Base-by-base conservation (phyloP, 2,329 filamentous ascomycete species). In the Helminthosporium solani region DNA sequence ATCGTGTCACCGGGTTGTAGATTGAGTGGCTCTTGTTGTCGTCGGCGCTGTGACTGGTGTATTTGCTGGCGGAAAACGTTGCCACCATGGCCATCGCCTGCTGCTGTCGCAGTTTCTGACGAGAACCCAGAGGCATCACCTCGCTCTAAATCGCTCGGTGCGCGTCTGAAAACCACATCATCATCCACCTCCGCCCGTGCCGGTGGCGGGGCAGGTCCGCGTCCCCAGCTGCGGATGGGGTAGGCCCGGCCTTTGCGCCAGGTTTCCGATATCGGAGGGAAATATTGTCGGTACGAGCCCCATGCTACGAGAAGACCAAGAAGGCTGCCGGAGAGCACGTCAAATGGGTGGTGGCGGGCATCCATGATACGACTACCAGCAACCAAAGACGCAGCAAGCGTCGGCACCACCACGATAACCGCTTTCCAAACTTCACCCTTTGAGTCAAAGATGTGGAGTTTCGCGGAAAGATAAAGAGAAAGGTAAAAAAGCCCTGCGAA, bases 321-420 rank as follows among this genome's bases (percentile, higher is more conserved):
- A 8, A 77, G 52, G 1, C 75, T 78, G 7, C 80, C 80, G 11
- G 75, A 76, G 33, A 83, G 72, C 23, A 83, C 80, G 53, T 83
- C 80, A 60, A 83, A 83, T 0, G 80, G 79, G 54, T 83, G 80
- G 47, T 83, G 80, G 14, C 80, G 74, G 18, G 79, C 79, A 54
- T 83, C 80, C 80, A 83, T 83, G 46, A 83, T 83, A 35, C 80
- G 76, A 12, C 76, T 77, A 30, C 78, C 76, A 5, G 80, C 78
- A 42, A 83, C 73, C 33, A 83, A 71, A 9, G 74, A 72, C 15
- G 80, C 80, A 18, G 71, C 78, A 14, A 83, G 70, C 8, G 74
- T 71, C 1, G 80, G 80, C 3, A 78, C 66, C 49, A 81, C 67
- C 31, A 81, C 74, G 18, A 83, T 59, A 44, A 82, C 73, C 2